These are phyloP conservation scores for Podospora anserina DNA, from an alignment of 495 filamentous ascomycete species.

Conservation along the genomic window DNA sequence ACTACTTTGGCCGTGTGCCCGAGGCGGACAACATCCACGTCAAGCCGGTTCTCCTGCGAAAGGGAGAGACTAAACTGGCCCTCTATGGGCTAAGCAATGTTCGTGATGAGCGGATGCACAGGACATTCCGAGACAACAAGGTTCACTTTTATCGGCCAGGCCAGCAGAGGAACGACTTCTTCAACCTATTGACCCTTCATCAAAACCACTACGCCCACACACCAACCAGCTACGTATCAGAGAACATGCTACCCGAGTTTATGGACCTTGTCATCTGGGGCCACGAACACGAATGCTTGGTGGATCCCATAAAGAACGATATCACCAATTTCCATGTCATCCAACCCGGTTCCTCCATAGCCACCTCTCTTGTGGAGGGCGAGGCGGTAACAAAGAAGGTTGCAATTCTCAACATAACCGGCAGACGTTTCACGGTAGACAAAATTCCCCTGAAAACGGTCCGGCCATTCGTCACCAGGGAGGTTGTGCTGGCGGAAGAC, in stretches of 20 bases:
- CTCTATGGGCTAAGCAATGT: conserved; percentile 97
- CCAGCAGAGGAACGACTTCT: conserved; percentile 86
- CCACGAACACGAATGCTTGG: conserved; percentile 95
- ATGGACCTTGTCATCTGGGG: conserved; percentile 93
- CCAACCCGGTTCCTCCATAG: conserved; percentile 94
- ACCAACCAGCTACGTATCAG: conserved; percentile 84
- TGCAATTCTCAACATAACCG: conserved; percentile 77
- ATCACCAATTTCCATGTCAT: conserved; percentile 93
- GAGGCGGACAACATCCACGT: conserved; percentile 88
- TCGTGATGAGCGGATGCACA: conserved; percentile 87
- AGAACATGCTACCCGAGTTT: conserved; percentile 90
- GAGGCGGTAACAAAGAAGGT: conserved; percentile 93
- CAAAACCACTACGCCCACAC: conserved; percentile 94
- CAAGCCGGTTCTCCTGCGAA: conserved; percentile 89
- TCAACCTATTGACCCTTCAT: conserved; percentile 93
- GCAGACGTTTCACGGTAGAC: conserved; percentile 76
- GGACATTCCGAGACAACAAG: conserved; percentile 88
- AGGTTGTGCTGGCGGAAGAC: conserved; percentile 75
- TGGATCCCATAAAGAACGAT: conserved; percentile 75
- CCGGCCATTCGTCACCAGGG: conserved; percentile 82
- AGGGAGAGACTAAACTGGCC: conserved; percentile 89
- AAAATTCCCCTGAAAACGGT: conserved; percentile 82
- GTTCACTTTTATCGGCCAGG: conserved; percentile 89
- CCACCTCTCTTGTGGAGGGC: conserved; percentile 84
- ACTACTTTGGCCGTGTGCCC: conserved; percentile 91